Evolutionary conservation across 148 eudicot species (phyloP), one percentile per base, ranked within the genome.

Genomic region (Dianthus caryophyllus): DNA sequence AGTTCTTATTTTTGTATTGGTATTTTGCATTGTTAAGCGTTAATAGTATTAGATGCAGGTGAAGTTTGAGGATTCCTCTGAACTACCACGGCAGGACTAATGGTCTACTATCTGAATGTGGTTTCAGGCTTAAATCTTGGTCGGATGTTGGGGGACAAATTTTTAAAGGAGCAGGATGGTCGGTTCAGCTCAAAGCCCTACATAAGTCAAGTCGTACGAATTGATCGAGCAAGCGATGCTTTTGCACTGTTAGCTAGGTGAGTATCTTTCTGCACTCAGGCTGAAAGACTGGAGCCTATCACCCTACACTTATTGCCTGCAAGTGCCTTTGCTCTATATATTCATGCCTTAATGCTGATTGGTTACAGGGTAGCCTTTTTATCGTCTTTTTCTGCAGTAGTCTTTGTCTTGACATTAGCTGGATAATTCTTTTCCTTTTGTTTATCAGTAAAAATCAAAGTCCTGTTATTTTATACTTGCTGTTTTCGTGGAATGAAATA

Each of bases 121-220:
- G 29, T 48, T 80, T 33, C 78, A 94, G 97, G 98, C 59, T 68
- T 94, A 73, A 90, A 88, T 70, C 98, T 94, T 64, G 96, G 84
- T 70, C 85, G 98, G 65, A 88, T 88, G 92, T 87, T 94, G 59
- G 97, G 97, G 72, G 98, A 94, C 83, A 94, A 94, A 69, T 94
- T 80, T 80, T 77, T 94, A 20, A 94, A 94, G 77, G 90, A 90
- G 82, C 97, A 94, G 64, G 98, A 94, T 67, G 70, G 78, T 76
- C 90, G 98, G 46, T 88, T 94, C 75, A 94, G 97, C 75, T 75
- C 97, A 71, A 81, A 84, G 69, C 98, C 98, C 54, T 85, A 84
- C 61, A 79, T 86, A 49, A 94, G 98, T 77, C 80, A 75, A 78
- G 98, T 79, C 39, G 84, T 82, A 58, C 77, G 62, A 25, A 79